Conservation (phyloP, 441 rosid species). For the Euphorbia schlechtendalii region DNA sequence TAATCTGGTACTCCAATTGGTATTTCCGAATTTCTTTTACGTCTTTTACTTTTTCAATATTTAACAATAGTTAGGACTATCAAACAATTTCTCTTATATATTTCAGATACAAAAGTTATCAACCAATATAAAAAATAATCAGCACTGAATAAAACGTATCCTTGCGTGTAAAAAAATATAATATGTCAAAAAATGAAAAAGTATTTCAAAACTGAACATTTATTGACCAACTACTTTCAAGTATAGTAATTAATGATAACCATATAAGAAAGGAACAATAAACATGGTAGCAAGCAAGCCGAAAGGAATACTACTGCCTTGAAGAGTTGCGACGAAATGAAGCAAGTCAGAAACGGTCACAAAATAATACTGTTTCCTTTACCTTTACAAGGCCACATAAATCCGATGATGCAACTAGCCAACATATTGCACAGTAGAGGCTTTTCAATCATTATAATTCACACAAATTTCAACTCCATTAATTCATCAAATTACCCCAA, state of each 20-base stretch:
- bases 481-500: conserved; percentile 44
- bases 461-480: background rate
- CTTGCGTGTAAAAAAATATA: too few species aligned
- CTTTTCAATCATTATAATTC: background rate
- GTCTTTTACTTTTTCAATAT: too few species aligned
- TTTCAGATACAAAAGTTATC: too few species aligned
- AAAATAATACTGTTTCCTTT: background rate
- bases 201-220: too few species aligned
- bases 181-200: too few species aligned
- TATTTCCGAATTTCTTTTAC: too few species aligned
- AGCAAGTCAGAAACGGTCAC: background rate
- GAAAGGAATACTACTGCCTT: too few species aligned
- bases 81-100: too few species aligned
- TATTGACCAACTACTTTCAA: background rate
- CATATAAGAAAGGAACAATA: background rate
- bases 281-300: background rate
- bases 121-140: too few species aligned
- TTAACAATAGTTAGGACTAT: too few species aligned
- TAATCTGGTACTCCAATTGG: too few species aligned
- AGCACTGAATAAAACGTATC: too few species aligned
- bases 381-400: background rate
- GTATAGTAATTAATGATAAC: background rate
- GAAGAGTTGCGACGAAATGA: background rate
- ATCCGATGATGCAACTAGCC: background rate
- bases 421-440: background rate